Base-by-base conservation (phyloP, 345 rosid species). In the Sapria himalayana region DNA sequence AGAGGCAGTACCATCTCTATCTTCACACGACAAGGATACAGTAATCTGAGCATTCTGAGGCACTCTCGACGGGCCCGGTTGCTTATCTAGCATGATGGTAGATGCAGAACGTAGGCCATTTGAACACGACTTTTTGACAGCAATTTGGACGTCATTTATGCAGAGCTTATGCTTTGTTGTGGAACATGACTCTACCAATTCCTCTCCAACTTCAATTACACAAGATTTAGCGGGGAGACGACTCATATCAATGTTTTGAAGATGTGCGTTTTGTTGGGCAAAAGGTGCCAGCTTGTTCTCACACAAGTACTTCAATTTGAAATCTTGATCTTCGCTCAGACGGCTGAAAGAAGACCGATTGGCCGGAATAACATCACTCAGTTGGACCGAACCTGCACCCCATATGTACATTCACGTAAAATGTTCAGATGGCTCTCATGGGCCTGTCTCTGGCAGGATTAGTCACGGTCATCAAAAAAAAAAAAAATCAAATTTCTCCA, bases 331-430 rank as follows among this genome's bases (percentile, higher is more conserved):
- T 24, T 52, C 69, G 45, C 43, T 64, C 36, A 22, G 37, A 33
- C 55, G 64, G 56, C 52, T 52, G 47, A 71, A 67, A 63, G 70
- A 72, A 40, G 84, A 62, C 22, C 65, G 67, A 59, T 82, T 82
- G 21, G 95, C 95, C 41, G 98, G 84, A 61, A 64, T 67, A 54
- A 72, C 45, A 39, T 54, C 76, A 48, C 55, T 51, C 29, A 74
- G 33, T 51, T 50, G 67, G 57, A 55, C 52, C 19, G 52, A 41
- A 41, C n/a, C n/a, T n/a, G n/a, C n/a, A n/a, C n/a, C n/a, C n/a
- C n/a, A n/a, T n/a, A n/a, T n/a, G n/a, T n/a, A n/a, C n/a, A n/a
- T n/a, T n/a, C n/a, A n/a, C n/a, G n/a, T n/a, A n/a, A n/a, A n/a
- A n/a, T n/a, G n/a, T n/a, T n/a, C n/a, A n/a, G n/a, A n/a, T n/a